phyloP scores from a whole-genome alignment of 306 rosid species.

The Vigna mungo region DNA sequence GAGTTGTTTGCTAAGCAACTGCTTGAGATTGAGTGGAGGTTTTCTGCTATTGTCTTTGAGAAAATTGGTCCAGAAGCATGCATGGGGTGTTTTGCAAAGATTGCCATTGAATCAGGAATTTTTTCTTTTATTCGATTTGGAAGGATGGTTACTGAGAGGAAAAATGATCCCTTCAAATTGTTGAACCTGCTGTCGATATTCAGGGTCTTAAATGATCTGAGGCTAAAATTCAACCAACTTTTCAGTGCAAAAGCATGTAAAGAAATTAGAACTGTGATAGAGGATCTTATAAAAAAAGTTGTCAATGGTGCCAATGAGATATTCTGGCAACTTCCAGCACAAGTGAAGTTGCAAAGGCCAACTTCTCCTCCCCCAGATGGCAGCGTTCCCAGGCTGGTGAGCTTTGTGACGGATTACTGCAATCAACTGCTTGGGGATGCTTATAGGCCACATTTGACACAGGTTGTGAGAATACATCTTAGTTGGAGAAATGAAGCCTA shows the following conservation, averaged over 20 bases:
- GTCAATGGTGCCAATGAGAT: constrained; percentile 70
- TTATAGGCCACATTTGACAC: constrained; percentile 65
- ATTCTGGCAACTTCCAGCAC: constrained; percentile 83
- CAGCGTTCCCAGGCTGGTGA: constrained; percentile 76
- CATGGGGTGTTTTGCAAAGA: constrained; percentile 62
- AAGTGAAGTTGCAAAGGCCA: constrained; percentile 72
- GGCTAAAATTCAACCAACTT: constrained; percentile 68
- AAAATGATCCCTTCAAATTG: constrained; percentile 72
- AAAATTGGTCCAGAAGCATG: constrained; percentile 54
- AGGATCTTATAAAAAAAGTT: constrained; percentile 71
- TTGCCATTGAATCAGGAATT: constrained; percentile 67
- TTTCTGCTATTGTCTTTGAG: constrained; percentile 60
- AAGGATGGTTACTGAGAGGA: constrained; percentile 56
- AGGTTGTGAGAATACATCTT: constrained; percentile 67
- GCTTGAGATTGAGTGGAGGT: constrained; percentile 58
- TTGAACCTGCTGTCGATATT: constrained; percentile 79
- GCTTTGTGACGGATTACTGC: constrained; percentile 72
- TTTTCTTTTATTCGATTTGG: constrained; percentile 76
- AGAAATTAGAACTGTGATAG: constrained; percentile 64
- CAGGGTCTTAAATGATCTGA: constrained; percentile 62
- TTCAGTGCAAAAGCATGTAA: constrained; percentile 65
- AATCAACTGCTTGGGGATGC: constrained; percentile 66
- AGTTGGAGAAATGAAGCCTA: constrained; percentile 67
- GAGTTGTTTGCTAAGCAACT: constrained; percentile 63
- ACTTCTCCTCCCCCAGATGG: constrained; percentile 80